These are phyloP conservation scores for Clarkia xantiana DNA, from an alignment of 345 rosid species.

Conservation along the genomic window DNA sequence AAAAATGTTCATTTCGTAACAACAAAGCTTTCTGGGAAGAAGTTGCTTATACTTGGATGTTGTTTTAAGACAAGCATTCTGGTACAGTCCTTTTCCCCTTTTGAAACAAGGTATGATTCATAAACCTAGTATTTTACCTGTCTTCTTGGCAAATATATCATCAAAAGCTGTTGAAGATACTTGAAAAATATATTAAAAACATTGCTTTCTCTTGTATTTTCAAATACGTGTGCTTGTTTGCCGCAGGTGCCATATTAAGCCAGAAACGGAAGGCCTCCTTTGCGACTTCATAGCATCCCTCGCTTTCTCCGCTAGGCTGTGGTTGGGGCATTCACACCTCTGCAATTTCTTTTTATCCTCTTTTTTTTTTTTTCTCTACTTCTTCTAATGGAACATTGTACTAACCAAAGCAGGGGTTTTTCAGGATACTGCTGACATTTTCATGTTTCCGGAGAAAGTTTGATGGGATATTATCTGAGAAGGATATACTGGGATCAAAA, in stretches of 20 bases:
- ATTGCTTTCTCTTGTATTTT: no score
- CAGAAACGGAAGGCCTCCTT: constrained; percentile 31
- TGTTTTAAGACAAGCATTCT: constrained; percentile 62
- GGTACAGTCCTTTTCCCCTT: constrained; percentile 63
- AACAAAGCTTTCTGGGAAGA: constrained; percentile 55
- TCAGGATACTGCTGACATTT: constrained; percentile 60
- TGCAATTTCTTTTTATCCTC: background rate
- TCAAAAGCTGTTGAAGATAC: constrained; percentile 3
- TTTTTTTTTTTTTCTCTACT: background rate
- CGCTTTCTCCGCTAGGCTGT: constrained; percentile 62
- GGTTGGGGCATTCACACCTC: constrained; percentile 24
- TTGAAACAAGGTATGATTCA: constrained; percentile 44
- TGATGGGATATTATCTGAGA: constrained; percentile 33
- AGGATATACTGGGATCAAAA: constrained; percentile 48
- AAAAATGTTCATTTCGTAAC: constrained; percentile 72
- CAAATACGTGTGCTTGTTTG: constrained; percentile 7
- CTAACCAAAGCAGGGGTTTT: background rate
- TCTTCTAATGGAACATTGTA: constrained; percentile 3
- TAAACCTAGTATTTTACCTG: constrained; percentile 1
- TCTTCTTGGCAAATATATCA: background rate
- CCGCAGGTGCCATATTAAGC: constrained; percentile 46
- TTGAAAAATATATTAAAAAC: background rate
- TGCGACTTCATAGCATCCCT: constrained; percentile 51
- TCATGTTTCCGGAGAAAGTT: constrained; percentile 54
- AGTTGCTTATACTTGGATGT: constrained; percentile 59